These are phyloP conservation scores for Epichloe aotearoae DNA, from an alignment of 2,329 filamentous ascomycete species.

Conservation along the genomic window DNA sequence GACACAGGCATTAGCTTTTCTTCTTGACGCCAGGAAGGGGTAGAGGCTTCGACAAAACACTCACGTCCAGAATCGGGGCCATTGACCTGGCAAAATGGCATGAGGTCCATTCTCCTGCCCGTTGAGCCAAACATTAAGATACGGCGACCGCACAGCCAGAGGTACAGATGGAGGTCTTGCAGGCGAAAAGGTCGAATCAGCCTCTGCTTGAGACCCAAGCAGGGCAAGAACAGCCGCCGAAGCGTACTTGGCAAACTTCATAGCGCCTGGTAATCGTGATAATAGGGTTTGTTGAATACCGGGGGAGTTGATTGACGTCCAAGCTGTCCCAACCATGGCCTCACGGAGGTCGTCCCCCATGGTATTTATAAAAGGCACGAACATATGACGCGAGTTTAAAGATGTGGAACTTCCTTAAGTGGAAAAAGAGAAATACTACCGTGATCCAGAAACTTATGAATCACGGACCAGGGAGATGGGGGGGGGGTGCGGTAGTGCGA, in stretches of 20 bases:
- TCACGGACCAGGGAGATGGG: not conserved
- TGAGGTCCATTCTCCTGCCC: slow-evolving; percentile 49
- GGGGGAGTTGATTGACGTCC: not conserved
- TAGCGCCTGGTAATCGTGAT: slow-evolving; percentile 4
- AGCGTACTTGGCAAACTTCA: slow-evolving; percentile 12
- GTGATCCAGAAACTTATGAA: not conserved
- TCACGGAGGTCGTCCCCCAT: slow-evolving; percentile 3
- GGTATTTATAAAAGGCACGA: slow-evolving; percentile 8
- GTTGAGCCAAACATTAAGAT: slow-evolving; percentile 57
- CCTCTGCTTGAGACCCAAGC: slow-evolving; percentile 7
- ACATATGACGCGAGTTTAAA: slow-evolving; percentile 1
- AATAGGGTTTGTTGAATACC: slow-evolving; percentile 5
- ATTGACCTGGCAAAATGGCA: slow-evolving; percentile 54
- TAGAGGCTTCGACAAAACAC: slow-evolving; percentile 13
- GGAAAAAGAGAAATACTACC: not conserved
- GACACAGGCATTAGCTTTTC: not conserved
- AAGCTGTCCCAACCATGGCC: slow-evolving; percentile 2
- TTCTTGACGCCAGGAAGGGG: not conserved
- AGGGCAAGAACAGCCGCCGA: slow-evolving; percentile 9
- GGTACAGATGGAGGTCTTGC: slow-evolving; percentile 55
- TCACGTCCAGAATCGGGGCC: slow-evolving; percentile 57
- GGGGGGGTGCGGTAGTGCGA: not conserved
- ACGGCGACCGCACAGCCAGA: slow-evolving; percentile 61
- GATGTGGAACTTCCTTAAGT: not conserved
- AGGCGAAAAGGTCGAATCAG: slow-evolving; percentile 45